phyloP scores from a whole-genome alignment of 1,284 basidiomycete genomes.

The Cryptococcus depauperatus region DNA sequence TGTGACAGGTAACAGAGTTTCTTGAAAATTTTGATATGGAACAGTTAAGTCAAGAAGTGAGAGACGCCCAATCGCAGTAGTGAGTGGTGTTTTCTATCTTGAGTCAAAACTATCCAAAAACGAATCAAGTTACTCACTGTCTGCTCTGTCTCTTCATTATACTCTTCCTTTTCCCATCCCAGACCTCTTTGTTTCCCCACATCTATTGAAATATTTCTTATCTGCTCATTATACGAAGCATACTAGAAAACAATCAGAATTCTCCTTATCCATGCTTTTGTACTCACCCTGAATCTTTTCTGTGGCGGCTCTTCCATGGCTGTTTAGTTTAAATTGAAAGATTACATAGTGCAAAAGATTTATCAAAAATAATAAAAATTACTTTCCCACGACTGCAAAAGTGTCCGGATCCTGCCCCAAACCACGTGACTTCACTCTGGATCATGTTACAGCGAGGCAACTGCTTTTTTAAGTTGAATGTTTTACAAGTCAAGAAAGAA shows the following conservation, averaged over 20 bases:
- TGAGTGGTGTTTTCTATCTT: conserved; percentile 38
- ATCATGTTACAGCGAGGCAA: too few species aligned
- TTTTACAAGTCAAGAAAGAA: too few species aligned
- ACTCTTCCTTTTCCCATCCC: conserved; percentile 40
- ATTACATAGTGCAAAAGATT: too few species aligned
- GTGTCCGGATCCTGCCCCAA: too few species aligned
- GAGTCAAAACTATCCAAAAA: not conserved
- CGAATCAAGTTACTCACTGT: conserved; percentile 15
- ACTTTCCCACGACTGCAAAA: too few species aligned
- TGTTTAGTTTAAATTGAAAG: too few species aligned
- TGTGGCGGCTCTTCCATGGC: conserved; percentile 38
- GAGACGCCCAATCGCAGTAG: conserved; percentile 40
- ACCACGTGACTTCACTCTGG: too few species aligned
- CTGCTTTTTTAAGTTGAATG: too few species aligned
- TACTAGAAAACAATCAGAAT: conserved; percentile 24
- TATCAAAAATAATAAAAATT: too few species aligned
- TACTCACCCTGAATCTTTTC: conserved; percentile 41
- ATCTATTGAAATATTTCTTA: conserved; percentile 39
- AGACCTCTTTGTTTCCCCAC: conserved; percentile 37
- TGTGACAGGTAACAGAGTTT: conserved; percentile 55
- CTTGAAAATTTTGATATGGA: conserved; percentile 63
- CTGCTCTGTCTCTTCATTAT: conserved; percentile 34
- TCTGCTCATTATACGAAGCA: conserved; percentile 40
- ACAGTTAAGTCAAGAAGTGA: conserved; percentile 62
- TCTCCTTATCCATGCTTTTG: conserved; percentile 4